A percentile compares a stretch with the other conserved stretches of the same genome.
Conservation (phyloP, 306 rosid genomes). For the Lathyrus aphaca region DNA sequence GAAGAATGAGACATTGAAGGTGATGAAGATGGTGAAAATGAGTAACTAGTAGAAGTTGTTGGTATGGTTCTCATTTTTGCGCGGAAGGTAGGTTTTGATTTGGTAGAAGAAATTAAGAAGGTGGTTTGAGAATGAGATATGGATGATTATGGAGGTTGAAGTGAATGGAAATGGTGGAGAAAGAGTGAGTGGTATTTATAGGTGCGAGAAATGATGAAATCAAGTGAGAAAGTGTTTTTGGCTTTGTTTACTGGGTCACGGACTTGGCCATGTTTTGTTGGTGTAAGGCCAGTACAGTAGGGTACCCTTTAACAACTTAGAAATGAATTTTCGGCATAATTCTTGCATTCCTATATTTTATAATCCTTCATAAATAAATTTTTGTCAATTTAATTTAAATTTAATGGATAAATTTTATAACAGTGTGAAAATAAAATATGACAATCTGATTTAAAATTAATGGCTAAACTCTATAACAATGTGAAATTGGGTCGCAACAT, state of each 20-base stretch:
- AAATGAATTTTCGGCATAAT: too few relatives aligned
- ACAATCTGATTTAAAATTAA: too few relatives aligned
- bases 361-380: too few relatives aligned
- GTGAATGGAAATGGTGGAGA: conserved; percentile 30
- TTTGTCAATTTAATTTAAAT: too few relatives aligned
- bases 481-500: too few relatives aligned
- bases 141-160: background rate
- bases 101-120: conserved; percentile 27
- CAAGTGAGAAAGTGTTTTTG: background rate
- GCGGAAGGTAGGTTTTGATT: background rate
- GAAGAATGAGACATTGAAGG: conserved; percentile 34
- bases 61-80: conserved; percentile 51
- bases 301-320: background rate
- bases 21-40: conserved; percentile 31
- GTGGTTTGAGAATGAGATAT: conserved; percentile 36
- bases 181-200: conserved; percentile 56
- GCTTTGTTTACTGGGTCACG: conserved; percentile 43
- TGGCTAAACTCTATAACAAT: too few relatives aligned
- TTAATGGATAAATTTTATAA: too few relatives aligned
- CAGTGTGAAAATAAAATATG: too few relatives aligned
- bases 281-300: background rate
- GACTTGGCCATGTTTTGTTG: conserved; percentile 43
- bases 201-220: background rate
- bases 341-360: too few relatives aligned
- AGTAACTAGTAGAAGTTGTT: conserved; percentile 17